Evolutionary conservation across 202 grass and related monocot genomes (phyloP).

Genomic region (Hordeum pubiflorum): DNA sequence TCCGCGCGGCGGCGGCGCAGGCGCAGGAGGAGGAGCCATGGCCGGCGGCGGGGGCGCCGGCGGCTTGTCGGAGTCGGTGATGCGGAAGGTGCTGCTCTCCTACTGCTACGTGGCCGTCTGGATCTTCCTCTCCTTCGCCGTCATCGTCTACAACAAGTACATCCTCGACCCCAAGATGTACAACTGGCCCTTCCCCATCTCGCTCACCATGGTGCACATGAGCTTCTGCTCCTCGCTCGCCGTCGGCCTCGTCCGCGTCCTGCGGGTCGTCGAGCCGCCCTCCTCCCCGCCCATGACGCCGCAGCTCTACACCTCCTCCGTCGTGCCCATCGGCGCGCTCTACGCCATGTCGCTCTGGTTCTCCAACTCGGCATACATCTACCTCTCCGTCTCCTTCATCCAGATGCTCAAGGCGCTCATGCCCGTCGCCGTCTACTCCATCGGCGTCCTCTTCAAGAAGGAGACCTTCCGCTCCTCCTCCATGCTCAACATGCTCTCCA

Average conservation of each 20-base stretch:
- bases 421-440: conserved; percentile 96
- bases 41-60: conserved; percentile 27
- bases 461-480: conserved; percentile 61
- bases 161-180: conserved; percentile 99
- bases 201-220: conserved; percentile 97
- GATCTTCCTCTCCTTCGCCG: conserved; percentile 96
- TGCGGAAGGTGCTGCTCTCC: conserved; percentile 84
- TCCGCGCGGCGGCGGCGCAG: conserved; percentile 15
- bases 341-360: conserved; percentile 98
- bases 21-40: conserved; percentile 24
- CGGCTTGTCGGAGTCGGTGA: conserved; percentile 62
- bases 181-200: conserved; percentile 96
- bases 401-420: conserved; percentile 99
- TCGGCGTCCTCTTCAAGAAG: conserved; percentile 75
- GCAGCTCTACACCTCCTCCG: conserved; percentile 61
- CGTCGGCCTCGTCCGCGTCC: conserved; percentile 66
- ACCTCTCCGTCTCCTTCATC: conserved; percentile 98
- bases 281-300: conserved; percentile 67
- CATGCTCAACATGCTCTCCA: conserved; percentile 99
- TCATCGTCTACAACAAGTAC: conserved; percentile 99
- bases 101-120: conserved; percentile 90
- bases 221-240: conserved; percentile 85
- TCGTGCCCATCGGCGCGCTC: conserved; percentile 92
- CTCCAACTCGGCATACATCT: conserved; percentile 99
- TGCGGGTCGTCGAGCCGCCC: conserved; percentile 74